Evolutionary conservation across 1,139 yeast species (phyloP).

Genomic region (Wickerhamomyces sp.): DNA sequence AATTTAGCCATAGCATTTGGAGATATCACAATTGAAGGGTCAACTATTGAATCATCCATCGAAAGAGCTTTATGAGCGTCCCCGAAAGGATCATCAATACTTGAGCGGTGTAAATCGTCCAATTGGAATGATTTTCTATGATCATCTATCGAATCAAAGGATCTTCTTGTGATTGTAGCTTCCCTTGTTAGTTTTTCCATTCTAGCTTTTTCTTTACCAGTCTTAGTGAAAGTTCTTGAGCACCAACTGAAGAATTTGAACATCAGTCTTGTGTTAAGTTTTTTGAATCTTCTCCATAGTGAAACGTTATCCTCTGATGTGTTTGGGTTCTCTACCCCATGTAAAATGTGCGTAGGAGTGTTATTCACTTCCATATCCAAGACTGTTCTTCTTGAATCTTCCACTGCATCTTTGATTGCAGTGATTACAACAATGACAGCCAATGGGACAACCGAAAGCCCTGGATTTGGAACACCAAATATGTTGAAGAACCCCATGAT

Average conservation of each 20-base stretch:
- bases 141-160: slow-evolving; percentile 25
- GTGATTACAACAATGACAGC: slow-evolving; percentile 87
- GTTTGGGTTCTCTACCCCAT: slow-evolving; percentile 70
- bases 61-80: slow-evolving; percentile 14
- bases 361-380: slow-evolving; percentile 85
- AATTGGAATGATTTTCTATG: slow-evolving; percentile 23
- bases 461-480: slow-evolving; percentile 90
- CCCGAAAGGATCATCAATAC: slow-evolving; percentile 18
- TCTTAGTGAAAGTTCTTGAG: slow-evolving; percentile 33
- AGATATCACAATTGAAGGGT: slow-evolving; percentile 24
- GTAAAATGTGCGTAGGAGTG: slow-evolving; percentile 72
- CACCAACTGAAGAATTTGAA: slow-evolving; percentile 27
- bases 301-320: slow-evolving; percentile 64
- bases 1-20: slow-evolving; percentile 39
- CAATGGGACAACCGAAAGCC: slow-evolving; percentile 87
- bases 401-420: slow-evolving; percentile 89
- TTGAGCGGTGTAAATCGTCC: slow-evolving; percentile 18
- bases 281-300: slow-evolving; percentile 57
- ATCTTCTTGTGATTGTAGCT: slow-evolving; percentile 17
- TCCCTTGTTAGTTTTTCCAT: slow-evolving; percentile 17
- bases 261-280: slow-evolving; percentile 38
- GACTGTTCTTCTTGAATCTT: slow-evolving; percentile 81
- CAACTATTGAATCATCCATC: slow-evolving; percentile 25
- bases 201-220: slow-evolving; percentile 28
- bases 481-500: slow-evolving; percentile 84